Conservation (phyloP, 495 filamentous ascomycete species). For the Jackrogersella multiformis region DNA sequence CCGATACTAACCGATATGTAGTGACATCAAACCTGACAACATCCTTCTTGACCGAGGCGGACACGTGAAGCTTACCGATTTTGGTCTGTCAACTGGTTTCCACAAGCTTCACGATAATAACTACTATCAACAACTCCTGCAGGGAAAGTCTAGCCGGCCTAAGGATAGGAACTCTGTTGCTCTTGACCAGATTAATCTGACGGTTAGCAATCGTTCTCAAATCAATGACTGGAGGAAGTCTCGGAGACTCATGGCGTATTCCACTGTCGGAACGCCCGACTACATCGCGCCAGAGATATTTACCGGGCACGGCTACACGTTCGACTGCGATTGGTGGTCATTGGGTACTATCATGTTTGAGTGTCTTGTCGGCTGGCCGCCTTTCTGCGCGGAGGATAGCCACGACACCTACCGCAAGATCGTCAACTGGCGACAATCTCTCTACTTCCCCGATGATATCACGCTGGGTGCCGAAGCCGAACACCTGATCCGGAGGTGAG, state of each 20-base stretch:
- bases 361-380: constrained; percentile 97
- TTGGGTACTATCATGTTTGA: constrained; percentile 99
- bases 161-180: constrained; percentile 90
- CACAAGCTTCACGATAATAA: constrained; percentile 97
- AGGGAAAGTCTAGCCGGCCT: constrained; percentile 76
- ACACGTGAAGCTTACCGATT: constrained; percentile 98
- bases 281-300: constrained; percentile 99
- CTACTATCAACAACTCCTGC: constrained; percentile 97
- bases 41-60: constrained; percentile 94
- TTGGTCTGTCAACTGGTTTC: constrained; percentile 97
- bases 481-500: constrained; percentile 83
- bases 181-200: constrained; percentile 97
- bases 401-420: constrained; percentile 99
- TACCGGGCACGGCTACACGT: constrained; percentile 92
- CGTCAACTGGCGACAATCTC: constrained; percentile 93
- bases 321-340: constrained; percentile 98
- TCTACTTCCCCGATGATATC: constrained; percentile 97
- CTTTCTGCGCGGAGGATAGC: constrained; percentile 97
- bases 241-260: constrained; percentile 93
- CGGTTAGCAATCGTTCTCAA: constrained; percentile 93
- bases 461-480: constrained; percentile 87
- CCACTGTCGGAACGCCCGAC: constrained; percentile 96
- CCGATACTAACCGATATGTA: constrained; percentile 49
- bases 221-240: constrained; percentile 99
- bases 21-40: constrained; percentile 99